These are phyloP conservation scores for Arachis stenosperma DNA, from an alignment of 306 rosid species.

Conservation along the genomic window DNA sequence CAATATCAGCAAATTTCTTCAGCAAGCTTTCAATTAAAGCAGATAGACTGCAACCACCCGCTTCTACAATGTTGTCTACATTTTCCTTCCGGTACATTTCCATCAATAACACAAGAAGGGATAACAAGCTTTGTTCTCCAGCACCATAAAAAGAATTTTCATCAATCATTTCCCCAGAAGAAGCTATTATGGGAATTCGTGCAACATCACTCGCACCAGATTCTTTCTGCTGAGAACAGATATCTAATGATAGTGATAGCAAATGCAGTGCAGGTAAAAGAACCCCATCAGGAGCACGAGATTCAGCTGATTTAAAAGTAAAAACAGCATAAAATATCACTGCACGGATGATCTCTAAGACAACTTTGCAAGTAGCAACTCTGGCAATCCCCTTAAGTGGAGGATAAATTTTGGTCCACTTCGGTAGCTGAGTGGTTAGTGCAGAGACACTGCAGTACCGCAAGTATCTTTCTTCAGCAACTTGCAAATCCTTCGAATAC, in stretches of 20 bases:
- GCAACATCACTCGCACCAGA: slow-evolving; percentile 50
- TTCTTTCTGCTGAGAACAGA: slow-evolving; percentile 69
- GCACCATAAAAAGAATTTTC: slow-evolving; percentile 52
- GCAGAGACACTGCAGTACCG: slow-evolving; percentile 77
- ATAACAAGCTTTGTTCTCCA: slow-evolving; percentile 80
- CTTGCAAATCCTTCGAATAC: slow-evolving; percentile 90
- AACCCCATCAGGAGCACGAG: slow-evolving; percentile 92
- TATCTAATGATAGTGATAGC: slow-evolving; percentile 78
- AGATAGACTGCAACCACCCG: slow-evolving; percentile 70
- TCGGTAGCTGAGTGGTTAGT: slow-evolving; percentile 69
- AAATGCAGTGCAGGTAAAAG: slow-evolving; percentile 86
- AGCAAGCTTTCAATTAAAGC: slow-evolving; percentile 69
- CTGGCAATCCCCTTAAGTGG: slow-evolving; percentile 78
- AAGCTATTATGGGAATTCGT: slow-evolving; percentile 68
- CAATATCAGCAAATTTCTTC: slow-evolving; percentile 87
- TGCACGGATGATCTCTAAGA: slow-evolving; percentile 79
- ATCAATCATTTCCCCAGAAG: slow-evolving; percentile 61
- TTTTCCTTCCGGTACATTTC: slow-evolving; percentile 64
- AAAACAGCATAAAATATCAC: slow-evolving; percentile 83
- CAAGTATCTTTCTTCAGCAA: slow-evolving; percentile 92
- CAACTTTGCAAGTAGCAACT: slow-evolving; percentile 83
- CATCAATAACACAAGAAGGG: slow-evolving; percentile 87
- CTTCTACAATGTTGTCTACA: slow-evolving; percentile 55
- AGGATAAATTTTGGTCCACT: slow-evolving; percentile 81
- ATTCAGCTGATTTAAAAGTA: slow-evolving; percentile 61